Conservation (phyloP, 257 asterid species). For the Misopates orontium region DNA sequence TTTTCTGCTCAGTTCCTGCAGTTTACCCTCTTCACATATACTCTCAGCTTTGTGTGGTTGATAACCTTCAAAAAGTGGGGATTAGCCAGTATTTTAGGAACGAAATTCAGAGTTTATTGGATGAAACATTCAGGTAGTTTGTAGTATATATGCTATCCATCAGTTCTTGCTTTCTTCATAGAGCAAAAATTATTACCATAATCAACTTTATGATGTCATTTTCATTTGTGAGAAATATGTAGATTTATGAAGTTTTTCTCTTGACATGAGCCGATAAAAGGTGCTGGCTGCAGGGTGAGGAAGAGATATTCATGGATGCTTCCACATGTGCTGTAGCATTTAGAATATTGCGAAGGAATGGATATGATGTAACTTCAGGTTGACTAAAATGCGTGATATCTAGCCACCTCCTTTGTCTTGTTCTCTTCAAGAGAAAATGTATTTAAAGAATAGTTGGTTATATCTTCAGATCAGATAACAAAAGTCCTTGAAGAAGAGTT, state of each 20-base stretch:
- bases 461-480: slow-evolving; percentile 50
- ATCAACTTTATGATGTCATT: neutral
- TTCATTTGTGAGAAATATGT: slow-evolving; percentile 7
- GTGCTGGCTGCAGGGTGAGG: slow-evolving; percentile 80
- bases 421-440: slow-evolving; percentile 8
- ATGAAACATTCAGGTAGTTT: slow-evolving; percentile 71
- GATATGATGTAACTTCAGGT: slow-evolving; percentile 78
- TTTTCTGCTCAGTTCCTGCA: slow-evolving; percentile 62
- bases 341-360: slow-evolving; percentile 62
- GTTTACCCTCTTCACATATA: slow-evolving; percentile 58
- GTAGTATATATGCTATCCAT: slow-evolving; percentile 7
- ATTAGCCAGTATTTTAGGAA: slow-evolving; percentile 56
- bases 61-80: slow-evolving; percentile 72
- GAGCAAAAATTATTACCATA: neutral
- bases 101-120: slow-evolving; percentile 61
- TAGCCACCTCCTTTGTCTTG: neutral
- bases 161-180: slow-evolving; percentile 4
- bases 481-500: slow-evolving; percentile 42
- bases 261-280: slow-evolving; percentile 53
- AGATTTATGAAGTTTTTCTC: slow-evolving; percentile 3
- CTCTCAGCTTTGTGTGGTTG: slow-evolving; percentile 55
- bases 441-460: slow-evolving; percentile 3
- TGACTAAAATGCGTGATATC: slow-evolving; percentile 7
- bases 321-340: slow-evolving; percentile 85
- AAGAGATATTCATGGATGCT: slow-evolving; percentile 73